Conservation (phyloP, 176 grass and related monocot species). For the Phoenix roebelenii region DNA sequence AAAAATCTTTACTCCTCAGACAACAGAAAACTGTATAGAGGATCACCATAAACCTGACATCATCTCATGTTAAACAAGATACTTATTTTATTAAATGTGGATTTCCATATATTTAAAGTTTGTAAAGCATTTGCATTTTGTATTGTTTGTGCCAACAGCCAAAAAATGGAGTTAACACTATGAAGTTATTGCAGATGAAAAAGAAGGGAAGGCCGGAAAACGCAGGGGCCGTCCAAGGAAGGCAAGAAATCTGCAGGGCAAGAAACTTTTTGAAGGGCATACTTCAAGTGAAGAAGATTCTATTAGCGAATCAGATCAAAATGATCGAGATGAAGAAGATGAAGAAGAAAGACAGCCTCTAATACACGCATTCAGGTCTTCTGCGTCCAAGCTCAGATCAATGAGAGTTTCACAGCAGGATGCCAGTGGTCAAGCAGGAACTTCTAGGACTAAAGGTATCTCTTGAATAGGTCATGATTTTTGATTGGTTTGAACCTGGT, state of each 20-base stretch:
- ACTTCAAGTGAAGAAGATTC: slow-evolving; percentile 63
- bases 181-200: slow-evolving; percentile 49
- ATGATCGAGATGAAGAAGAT: slow-evolving; percentile 36
- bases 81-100: neutral
- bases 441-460: slow-evolving; percentile 45
- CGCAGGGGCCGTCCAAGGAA: slow-evolving; percentile 90
- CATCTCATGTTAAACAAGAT: too few species aligned
- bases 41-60: too few species aligned
- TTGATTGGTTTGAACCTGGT: too few species aligned
- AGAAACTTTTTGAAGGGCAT: slow-evolving; percentile 72
- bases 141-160: neutral
- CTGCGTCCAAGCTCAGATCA: slow-evolving; percentile 63
- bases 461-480: too few species aligned
- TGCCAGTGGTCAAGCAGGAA: slow-evolving; percentile 26
- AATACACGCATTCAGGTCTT: slow-evolving; percentile 77
- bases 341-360: slow-evolving; percentile 61
- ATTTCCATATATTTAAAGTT: neutral
- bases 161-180: neutral
- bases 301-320: slow-evolving; percentile 53
- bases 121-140: neutral
- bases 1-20: too few species aligned
- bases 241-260: slow-evolving; percentile 47
- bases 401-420: slow-evolving; percentile 50
- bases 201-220: slow-evolving; percentile 57
- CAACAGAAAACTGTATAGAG: too few species aligned